Base-by-base conservation (phyloP, 768 basidiomycete species). In the Hysterangium stoloniferum region DNA sequence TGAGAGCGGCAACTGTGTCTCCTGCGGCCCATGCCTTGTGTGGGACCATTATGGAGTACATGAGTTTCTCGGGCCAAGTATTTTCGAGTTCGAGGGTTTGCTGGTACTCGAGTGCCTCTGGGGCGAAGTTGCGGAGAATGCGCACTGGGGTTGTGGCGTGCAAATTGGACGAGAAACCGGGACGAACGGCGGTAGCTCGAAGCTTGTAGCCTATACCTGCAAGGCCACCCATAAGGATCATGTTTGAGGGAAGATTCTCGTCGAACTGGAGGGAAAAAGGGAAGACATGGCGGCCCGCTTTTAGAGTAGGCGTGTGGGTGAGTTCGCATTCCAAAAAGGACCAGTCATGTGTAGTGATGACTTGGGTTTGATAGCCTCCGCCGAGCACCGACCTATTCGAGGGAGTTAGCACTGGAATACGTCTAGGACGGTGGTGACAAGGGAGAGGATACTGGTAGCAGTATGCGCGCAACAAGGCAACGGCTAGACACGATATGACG, bases 21-120 rank as follows among this genome's bases (percentile, higher is more conserved):
- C 93, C 94, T 0, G 84, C 86, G 0, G 92, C 89, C 82, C 87
- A 97, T 0, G 94, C 95, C 62, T 94, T 95, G 74, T 95, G 92
- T 0, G 94, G 94, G 28, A 98, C 67, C 70, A 92, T 86, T 61
- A 91, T 79, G 4, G 86, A 83, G 65, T 95, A 97, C 93, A 94
- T 95, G 67, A 96, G 71, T 69, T 97, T 98, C 19, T 85, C 86
- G 0, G 95, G 93, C 95, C 95, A 98, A 13, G 92, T 93, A 64
- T 94, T 96, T 66, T 96, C 89, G 57, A 90, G 84, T 64, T 98
- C 95, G 52, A 96, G 76, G 1, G 91, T 91, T 62, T 97, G 93
- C 60, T 91, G 94, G 71, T 90, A 97, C 65, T 97, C 95, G 58
- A 96, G 77, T 0, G 94, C 85, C 54, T 93, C 91, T 1, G 79